A percentile compares a stretch with the other conserved stretches of the same genome.
These are phyloP conservation scores for Cicer cuneatum DNA, from an alignment of 306 rosid genomes.

Conservation along the genomic window DNA sequence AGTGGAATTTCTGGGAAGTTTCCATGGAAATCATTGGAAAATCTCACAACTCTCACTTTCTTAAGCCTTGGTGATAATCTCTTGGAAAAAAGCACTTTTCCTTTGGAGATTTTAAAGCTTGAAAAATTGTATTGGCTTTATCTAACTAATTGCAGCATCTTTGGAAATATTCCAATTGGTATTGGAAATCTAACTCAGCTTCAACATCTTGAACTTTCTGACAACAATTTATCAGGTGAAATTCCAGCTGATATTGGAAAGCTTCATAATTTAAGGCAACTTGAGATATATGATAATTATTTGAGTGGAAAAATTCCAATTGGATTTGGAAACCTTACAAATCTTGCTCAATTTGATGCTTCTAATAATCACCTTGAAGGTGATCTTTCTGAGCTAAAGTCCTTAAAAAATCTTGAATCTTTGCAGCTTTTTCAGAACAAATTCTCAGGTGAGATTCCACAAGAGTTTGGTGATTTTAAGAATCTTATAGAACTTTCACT, in stretches of 20 bases:
- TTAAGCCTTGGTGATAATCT: conserved; percentile 82
- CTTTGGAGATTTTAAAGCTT: conserved; percentile 65
- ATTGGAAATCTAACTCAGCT: conserved; percentile 78
- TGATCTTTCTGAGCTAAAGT: conserved; percentile 66
- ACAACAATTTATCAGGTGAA: conserved; percentile 61
- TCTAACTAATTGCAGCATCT: conserved; percentile 70
- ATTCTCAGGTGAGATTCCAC: conserved; percentile 68
- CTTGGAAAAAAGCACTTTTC: conserved; percentile 54
- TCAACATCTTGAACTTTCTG: conserved; percentile 69
- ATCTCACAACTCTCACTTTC: conserved; percentile 59
- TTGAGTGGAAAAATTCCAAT: conserved; percentile 65
- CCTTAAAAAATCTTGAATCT: conserved; percentile 56
- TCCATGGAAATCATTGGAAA: conserved; percentile 84
- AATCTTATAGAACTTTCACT: conserved; percentile 59
- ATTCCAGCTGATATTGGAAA: conserved; percentile 68
- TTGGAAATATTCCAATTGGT: conserved; percentile 62
- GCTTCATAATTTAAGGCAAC: conserved; percentile 60
- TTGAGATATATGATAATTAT: conserved; percentile 67
- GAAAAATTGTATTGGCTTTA: conserved; percentile 77
- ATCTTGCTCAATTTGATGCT: conserved; percentile 63
- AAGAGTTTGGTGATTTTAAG: conserved; percentile 69
- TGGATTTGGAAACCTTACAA: conserved; percentile 75
- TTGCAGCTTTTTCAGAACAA: conserved; percentile 67
- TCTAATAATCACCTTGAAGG: conserved; percentile 68
- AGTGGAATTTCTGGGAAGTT: conserved; percentile 74